phyloP scores from a whole-genome alignment of 495 filamentous ascomycete genomes.

The Chaetomium fimeti region DNA sequence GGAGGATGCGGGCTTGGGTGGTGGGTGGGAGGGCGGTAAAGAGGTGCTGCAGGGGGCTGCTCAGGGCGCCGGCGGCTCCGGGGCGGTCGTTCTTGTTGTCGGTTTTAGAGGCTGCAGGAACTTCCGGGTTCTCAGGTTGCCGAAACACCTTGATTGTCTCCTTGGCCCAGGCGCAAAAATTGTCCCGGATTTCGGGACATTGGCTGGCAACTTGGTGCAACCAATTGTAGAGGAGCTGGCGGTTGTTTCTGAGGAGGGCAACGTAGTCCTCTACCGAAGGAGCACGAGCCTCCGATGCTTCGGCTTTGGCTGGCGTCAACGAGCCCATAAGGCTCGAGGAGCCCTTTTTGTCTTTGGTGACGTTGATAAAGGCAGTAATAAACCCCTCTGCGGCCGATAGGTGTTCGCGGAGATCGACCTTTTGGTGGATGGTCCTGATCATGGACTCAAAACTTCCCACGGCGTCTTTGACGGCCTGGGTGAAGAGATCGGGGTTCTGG shows the following conservation, averaged over 20 bases:
- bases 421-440: slow-evolving; percentile 61
- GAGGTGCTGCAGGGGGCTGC: slow-evolving; percentile 44
- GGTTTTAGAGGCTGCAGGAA: neutral
- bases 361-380: slow-evolving; percentile 58
- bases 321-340: slow-evolving; percentile 1
- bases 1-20: slow-evolving; percentile 38
- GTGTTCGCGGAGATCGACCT: slow-evolving; percentile 60
- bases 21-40: slow-evolving; percentile 44
- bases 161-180: slow-evolving; percentile 47
- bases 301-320: slow-evolving; percentile 21
- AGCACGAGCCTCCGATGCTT: slow-evolving; percentile 20
- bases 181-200: slow-evolving; percentile 54
- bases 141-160: slow-evolving; percentile 35
- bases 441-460: slow-evolving; percentile 64
- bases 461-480: slow-evolving; percentile 53
- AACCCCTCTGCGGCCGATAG: slow-evolving; percentile 58
- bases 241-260: slow-evolving; percentile 53
- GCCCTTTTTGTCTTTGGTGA: slow-evolving; percentile 38
- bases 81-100: neutral
- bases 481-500: slow-evolving; percentile 58
- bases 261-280: slow-evolving; percentile 64
- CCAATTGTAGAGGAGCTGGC: slow-evolving; percentile 56
- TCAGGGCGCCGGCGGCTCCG: slow-evolving; percentile 46
- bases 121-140: slow-evolving; percentile 6
- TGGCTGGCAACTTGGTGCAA: slow-evolving; percentile 61